Evolutionary conservation across 192 early-diverging fungal species (phyloP), one percentile per base, ranked within the genome.

Genomic region (Backusella macrospora): DNA sequence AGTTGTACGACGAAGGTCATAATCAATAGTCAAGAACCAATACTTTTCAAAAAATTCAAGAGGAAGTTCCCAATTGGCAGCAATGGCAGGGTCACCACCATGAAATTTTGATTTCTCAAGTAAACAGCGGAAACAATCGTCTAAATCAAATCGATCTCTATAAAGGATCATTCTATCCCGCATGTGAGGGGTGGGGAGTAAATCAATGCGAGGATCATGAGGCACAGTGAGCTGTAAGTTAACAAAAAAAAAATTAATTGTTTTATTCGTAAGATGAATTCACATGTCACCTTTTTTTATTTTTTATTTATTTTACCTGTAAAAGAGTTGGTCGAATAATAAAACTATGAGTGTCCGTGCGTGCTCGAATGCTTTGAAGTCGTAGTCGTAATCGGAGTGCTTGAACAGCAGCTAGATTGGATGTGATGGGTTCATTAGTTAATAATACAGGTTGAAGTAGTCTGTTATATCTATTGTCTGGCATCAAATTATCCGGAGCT

Each of bases 131-230:
- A 81, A 73, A 55, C 79, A 81, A 18, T 76, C 79, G 34, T 81
- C 79, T 42, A 81, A 39, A 66, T 81, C 79, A 52, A 77, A 81
- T 26, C 64, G 69, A 18, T 76, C 71, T 62, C 75, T 66, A 66
- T 77, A 81, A 34, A 81, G 62, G 68, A 81, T 81, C 79, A 81
- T 81, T 68, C 79, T 72, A 67, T 81, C 79, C 45, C 79, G 79
- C 71, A 81, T 76, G 46, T 81, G 79, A 37, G 49, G 34, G 1
- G 75, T 64, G 6, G 79, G 74, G 40, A 81, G 64, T 6, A 76
- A 48, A 40, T 81, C 79, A 29, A 81, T 81, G 26, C 79, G 72
- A n/a, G 79, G 75, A 64, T 81, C 79, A 23, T 81, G 79, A 23
- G 79, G 75, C 7, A 81, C 69, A 18, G 71, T 73, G 12, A 74